Base-by-base conservation (phyloP, 2,329 filamentous ascomycete species). In the Helotiales sp. region DNA sequence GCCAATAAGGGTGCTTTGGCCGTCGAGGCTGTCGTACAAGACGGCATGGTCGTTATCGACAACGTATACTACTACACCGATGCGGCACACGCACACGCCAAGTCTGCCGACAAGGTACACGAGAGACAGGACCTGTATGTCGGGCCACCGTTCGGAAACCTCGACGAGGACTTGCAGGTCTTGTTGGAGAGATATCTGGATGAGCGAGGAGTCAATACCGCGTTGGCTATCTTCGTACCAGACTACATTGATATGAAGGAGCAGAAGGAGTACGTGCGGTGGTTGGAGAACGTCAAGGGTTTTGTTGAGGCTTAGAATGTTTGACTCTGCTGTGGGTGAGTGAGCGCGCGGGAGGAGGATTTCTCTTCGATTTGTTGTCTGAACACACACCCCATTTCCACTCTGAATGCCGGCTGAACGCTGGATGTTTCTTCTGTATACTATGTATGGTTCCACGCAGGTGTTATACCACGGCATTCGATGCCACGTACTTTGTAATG, bases 221-320 rank as follows among this genome's bases (percentile, higher is more conserved):
- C 90, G 67, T 87, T 99, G 75, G 95, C 94, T 63, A 83, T 94
- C 73, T 97, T 98, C 80, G 90, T 97, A 52, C 93, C 94, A 43
- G 94, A 98, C 80, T 99, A 97, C 83, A 94, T 98, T 77, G 93
- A 98, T 79, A 88, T 92, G 82, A 99, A 99, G 90, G 96, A 99
- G 88, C 95, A 98, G 88, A 91, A 89, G 82, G 96, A 99, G 86
- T 99, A 99, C 81, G 83, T 96, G 69, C 83, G 86, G 72, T 99
- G 96, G 96, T 84, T 99, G 80, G 87, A 89, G 80, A 92, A 91
- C 78, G 87, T 97, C 81, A 96, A 95, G 88, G 83, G 82, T 70
- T 97, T 98, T 78, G 84, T 97, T 73, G 90, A 92, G 78, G 89
- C 89, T 69, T 93, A 83, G 70, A 58, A 65, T 37, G 45, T 64